A percentile compares a stretch with the other conserved stretches of the same genome.
These are phyloP conservation scores for Pythium periplocum DNA, from an alignment of 352 stramenopile species.

Conservation along the genomic window DNA sequence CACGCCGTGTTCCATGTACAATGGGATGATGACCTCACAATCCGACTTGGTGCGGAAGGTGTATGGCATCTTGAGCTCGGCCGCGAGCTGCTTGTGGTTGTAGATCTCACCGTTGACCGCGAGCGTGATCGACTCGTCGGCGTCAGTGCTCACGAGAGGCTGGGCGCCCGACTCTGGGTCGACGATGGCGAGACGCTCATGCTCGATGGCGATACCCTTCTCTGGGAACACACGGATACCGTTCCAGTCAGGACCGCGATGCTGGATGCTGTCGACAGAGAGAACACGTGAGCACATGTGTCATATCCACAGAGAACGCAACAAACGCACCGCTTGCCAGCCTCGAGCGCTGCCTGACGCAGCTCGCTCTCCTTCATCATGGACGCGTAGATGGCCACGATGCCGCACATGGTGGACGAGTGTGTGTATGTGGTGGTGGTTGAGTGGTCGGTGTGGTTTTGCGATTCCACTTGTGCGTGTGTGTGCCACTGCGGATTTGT, in stretches of 20 bases:
- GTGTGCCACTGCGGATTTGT: neutral
- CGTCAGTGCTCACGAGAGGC: constrained; percentile 86
- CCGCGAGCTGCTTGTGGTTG: constrained; percentile 98
- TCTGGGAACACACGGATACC: constrained; percentile 78
- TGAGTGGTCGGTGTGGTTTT: neutral
- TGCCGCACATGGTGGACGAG: constrained; percentile 91
- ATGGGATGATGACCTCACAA: constrained; percentile 97
- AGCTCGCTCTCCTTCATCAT: constrained; percentile 91
- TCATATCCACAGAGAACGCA: neutral
- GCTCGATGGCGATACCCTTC: constrained; percentile 88
- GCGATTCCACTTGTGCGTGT: too few relatives aligned
- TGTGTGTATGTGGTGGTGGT: neutral
- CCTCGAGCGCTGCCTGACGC: constrained; percentile 91
- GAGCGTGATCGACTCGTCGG: constrained; percentile 85
- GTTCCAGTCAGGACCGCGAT: constrained; percentile 97
- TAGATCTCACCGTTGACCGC: constrained; percentile 99
- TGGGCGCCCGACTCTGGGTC: constrained; percentile 96
- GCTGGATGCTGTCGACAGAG: constrained; percentile 70
- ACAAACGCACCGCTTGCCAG: constrained; percentile 79
- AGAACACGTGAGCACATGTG: constrained; percentile 1
- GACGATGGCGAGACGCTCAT: constrained; percentile 98
- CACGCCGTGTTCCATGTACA: constrained; percentile 91
- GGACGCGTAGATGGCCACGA: constrained; percentile 97
- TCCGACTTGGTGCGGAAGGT: constrained; percentile 94
- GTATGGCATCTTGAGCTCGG: constrained; percentile 84